phyloP scores from a whole-genome alignment of 352 stramenopile genomes.

The Globisporangium camurandrum region DNA sequence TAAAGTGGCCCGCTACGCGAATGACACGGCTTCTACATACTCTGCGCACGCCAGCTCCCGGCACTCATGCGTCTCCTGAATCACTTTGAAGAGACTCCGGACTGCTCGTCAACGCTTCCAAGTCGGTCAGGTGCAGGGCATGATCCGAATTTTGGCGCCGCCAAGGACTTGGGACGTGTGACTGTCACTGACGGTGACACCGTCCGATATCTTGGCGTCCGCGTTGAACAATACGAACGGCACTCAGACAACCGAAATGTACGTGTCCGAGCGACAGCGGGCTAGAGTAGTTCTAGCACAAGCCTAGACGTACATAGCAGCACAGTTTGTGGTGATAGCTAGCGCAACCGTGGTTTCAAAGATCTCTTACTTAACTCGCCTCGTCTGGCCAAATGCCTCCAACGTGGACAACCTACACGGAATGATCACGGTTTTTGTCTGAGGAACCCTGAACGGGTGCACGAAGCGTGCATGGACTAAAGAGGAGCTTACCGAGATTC shows the following conservation, averaged over 20 bases:
- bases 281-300: not conserved
- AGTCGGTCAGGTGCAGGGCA: too few species aligned
- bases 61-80: too few species aligned
- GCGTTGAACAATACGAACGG: not conserved
- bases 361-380: not conserved
- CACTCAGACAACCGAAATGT: not conserved
- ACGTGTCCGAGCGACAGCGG: not conserved
- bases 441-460: not conserved
- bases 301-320: not conserved
- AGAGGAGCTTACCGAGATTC: not conserved
- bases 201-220: not conserved
- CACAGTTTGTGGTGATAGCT: not conserved
- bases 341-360: not conserved
- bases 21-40: not conserved
- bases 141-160: too few species aligned
- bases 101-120: not conserved
- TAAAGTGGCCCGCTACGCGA: not conserved
- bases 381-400: not conserved
- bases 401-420: not conserved
- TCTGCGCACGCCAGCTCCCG: not conserved
- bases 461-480: not conserved
- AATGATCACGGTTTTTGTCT: not conserved
- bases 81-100: too few species aligned
- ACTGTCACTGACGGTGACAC: too few species aligned
- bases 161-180: too few species aligned